Evolutionary conservation across 2,329 filamentous ascomycete genomes (phyloP).

Genomic region (Curvularia sp.): DNA sequence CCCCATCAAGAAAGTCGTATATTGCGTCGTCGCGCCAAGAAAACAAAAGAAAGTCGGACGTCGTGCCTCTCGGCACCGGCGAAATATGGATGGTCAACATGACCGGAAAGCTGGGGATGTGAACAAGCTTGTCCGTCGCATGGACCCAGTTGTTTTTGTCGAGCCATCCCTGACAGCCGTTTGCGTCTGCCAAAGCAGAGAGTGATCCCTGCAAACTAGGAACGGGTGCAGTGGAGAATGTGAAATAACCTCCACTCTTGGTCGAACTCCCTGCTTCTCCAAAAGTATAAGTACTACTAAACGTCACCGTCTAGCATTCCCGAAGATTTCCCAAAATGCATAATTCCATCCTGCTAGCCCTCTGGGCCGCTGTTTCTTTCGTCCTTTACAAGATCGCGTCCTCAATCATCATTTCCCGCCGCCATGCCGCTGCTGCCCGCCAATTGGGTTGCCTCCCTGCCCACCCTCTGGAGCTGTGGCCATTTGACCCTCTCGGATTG

Average conservation of each 20-base stretch:
- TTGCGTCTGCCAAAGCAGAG: not conserved
- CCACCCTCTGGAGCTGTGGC: constrained; percentile 46
- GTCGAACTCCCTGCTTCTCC: not conserved
- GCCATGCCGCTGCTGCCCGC: constrained; percentile 47
- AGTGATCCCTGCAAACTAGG: not conserved
- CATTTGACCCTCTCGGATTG: constrained; percentile 59
- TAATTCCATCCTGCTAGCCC: constrained; percentile 33
- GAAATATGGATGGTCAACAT: not conserved
- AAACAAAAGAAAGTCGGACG: not conserved
- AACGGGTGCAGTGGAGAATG: not conserved
- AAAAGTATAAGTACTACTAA: not conserved
- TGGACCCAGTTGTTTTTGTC: constrained; percentile 1
- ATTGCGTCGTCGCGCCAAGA: not conserved
- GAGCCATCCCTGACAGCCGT: not conserved
- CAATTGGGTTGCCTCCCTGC: constrained; percentile 55
- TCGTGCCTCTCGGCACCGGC: not conserved
- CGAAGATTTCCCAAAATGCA: constrained; percentile 33
- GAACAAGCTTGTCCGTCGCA: constrained; percentile 6
- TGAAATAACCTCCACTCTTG: not conserved
- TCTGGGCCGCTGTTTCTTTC: constrained; percentile 44
- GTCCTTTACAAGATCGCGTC: constrained; percentile 41
- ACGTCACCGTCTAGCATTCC: not conserved
- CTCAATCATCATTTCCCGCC: constrained; percentile 37
- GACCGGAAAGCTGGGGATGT: not conserved
- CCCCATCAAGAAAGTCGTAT: not conserved